Evolutionary conservation across 2,329 filamentous ascomycete species (phyloP).

Genomic region (Apiospora malaysiana): DNA sequence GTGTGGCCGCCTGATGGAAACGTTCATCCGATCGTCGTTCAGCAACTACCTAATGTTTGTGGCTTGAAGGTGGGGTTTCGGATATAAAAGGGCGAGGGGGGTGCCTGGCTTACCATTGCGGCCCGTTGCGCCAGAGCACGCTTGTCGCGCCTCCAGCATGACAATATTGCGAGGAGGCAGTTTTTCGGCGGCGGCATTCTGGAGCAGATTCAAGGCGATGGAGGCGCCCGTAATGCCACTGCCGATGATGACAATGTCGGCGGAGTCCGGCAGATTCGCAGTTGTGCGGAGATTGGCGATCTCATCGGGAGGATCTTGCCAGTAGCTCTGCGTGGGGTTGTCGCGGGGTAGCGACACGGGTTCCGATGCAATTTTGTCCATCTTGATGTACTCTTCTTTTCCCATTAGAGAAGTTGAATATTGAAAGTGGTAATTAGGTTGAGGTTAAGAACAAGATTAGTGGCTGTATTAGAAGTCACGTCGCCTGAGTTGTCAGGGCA

Average conservation of each 20-base stretch:
- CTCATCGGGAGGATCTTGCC: background rate
- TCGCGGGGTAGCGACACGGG: conserved; percentile 64
- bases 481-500: no score
- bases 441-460: no score
- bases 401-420: background rate
- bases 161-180: conserved; percentile 30
- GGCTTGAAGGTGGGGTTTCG: conserved; percentile 34
- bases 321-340: conserved; percentile 60
- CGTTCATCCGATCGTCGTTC: no score
- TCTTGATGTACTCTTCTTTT: background rate
- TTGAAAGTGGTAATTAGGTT: background rate
- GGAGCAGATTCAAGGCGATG: conserved; percentile 50
- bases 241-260: conserved; percentile 60
- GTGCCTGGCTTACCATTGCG: conserved; percentile 33
- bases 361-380: conserved; percentile 12
- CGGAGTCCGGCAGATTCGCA: conserved; percentile 49
- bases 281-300: conserved; percentile 54
- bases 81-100: no score
- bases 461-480: no score
- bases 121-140: conserved; percentile 37
- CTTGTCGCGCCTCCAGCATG: conserved; percentile 38
- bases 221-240: conserved; percentile 60
- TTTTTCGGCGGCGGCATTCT: conserved; percentile 35
- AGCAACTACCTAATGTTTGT: no score
- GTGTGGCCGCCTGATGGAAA: conserved; percentile 20